Base-by-base conservation (phyloP, 176 grass and related monocot species). In the Oryza glaberrima region DNA sequence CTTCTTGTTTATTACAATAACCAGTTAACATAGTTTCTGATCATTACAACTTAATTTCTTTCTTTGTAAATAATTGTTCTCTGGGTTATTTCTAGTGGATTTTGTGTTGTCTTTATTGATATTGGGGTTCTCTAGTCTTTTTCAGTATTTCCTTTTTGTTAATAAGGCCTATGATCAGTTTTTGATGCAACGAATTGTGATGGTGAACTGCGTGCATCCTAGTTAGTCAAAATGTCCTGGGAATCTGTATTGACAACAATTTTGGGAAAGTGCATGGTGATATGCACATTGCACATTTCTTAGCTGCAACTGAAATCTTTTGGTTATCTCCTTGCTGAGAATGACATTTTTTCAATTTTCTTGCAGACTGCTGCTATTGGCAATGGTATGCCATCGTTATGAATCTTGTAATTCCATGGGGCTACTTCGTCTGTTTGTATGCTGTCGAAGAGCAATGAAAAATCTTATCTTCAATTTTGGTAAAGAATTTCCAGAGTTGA, bases 371-470 rank as follows among this genome's bases (percentile, higher is more conserved):
- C 77, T 94, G 81, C 52, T 94, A 73, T 87, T 90, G 58, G 90
- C 84, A 83, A 81, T 98, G 73, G 44, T 85, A 69, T 80, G 69
- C 32, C 48, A 11, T 44, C 34, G 26, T 82, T 63, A 68, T 75
- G 86, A 92, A 69, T 95, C 74, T 71, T 92, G 46, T 75, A 85
- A 85, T 76, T 70, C 80, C 30, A 48, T 78, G 64, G 88, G 88
- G 83, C 71, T 95, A 70, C 47, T 94, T 41, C 79, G n/a, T 71
- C 76, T 98, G 80, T 92, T 98, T 90, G 43, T 95, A 58, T 95
- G 83, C 40, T 95, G 96, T 68, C 89, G 93, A 81, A 91, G 88
- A 80, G 91, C 91, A 76, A 77, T 92, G 93, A 93, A 90, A 85
- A 88, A 90, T 89, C 75, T 98, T 38, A 23, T 95, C 80, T 77